Evolutionary conservation across 148 eudicot genomes (phyloP).

Genomic region (Chenopodium berlandieri): DNA sequence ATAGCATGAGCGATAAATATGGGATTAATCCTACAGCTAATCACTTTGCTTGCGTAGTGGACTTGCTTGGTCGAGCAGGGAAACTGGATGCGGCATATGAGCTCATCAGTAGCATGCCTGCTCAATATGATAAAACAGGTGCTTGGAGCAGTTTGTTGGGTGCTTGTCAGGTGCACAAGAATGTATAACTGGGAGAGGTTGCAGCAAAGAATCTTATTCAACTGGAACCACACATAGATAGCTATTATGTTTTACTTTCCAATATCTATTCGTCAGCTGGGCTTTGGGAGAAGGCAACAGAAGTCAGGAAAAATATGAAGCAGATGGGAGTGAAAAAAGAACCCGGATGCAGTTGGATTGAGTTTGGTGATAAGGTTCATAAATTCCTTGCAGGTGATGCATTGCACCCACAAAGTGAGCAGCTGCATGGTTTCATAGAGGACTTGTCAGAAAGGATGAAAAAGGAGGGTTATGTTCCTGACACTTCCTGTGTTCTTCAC

Average conservation of each 20-base stretch:
- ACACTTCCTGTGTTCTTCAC: conserved; percentile 68
- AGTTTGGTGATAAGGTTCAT: conserved; percentile 59
- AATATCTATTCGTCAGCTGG: conserved; percentile 70
- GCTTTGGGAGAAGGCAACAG: conserved; percentile 64
- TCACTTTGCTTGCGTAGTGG: conserved; percentile 73
- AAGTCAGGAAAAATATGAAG: conserved; percentile 61
- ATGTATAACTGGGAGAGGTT: conserved; percentile 70
- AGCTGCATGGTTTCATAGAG: conserved; percentile 42
- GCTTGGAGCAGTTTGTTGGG: conserved; percentile 86
- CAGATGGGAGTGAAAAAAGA: conserved; percentile 70
- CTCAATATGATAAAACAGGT: conserved; percentile 43
- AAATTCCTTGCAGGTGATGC: conserved; percentile 65
- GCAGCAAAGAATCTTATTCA: conserved; percentile 55
- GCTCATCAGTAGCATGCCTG: conserved; percentile 57
- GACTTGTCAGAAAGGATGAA: conserved; percentile 45
- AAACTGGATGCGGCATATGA: conserved; percentile 55
- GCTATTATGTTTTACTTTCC: conserved; percentile 75
- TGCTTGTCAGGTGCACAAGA: conserved; percentile 72
- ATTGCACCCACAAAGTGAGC: conserved; percentile 55
- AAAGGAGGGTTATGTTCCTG: conserved; percentile 65
- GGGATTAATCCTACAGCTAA: conserved; percentile 54
- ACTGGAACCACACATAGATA: conserved; percentile 64
- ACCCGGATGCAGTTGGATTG: conserved; percentile 92
- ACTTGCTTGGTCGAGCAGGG: conserved; percentile 88
- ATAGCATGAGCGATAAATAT: conserved; percentile 46